Evolutionary conservation across 345 rosid genomes (phyloP).

Genomic region (Heritiera fomes): DNA sequence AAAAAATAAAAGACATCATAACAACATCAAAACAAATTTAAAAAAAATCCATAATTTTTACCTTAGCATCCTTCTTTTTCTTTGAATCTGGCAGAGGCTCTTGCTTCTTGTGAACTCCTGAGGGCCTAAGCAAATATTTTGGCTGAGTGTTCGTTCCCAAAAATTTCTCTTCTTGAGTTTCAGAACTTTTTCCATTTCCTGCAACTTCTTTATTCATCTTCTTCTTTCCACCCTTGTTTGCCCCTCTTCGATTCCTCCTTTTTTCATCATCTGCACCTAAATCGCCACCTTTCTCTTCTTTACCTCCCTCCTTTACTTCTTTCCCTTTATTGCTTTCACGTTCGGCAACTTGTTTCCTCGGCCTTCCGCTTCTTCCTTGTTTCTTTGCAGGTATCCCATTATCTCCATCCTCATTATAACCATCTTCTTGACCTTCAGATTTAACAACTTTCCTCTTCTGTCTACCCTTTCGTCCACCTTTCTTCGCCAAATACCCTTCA

Average conservation of each 20-base stretch:
- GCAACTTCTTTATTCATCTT: slow-evolving; percentile 2
- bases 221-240: not conserved
- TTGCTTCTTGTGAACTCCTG: slow-evolving; percentile 5
- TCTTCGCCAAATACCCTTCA: not conserved
- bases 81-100: not conserved
- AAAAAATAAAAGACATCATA: not conserved
- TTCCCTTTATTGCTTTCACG: not conserved
- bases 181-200: not conserved
- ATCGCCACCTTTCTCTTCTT: not conserved
- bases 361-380: slow-evolving; percentile 17
- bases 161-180: not conserved
- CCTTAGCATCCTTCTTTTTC: not conserved
- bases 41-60: not conserved
- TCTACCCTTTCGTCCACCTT: not conserved
- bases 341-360: not conserved
- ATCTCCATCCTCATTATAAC: not conserved
- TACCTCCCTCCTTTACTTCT: not conserved
- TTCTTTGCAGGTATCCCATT: not conserved
- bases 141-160: not conserved
- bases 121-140: not conserved
- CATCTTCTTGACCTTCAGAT: not conserved
- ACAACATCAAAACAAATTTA: no score
- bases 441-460: not conserved
- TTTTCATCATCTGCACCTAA: not conserved
- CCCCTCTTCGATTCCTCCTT: not conserved